Evolutionary conservation across 495 filamentous ascomycete genomes (phyloP), one percentile per base, ranked within the genome.

Genomic region (Durotheca rogersii): DNA sequence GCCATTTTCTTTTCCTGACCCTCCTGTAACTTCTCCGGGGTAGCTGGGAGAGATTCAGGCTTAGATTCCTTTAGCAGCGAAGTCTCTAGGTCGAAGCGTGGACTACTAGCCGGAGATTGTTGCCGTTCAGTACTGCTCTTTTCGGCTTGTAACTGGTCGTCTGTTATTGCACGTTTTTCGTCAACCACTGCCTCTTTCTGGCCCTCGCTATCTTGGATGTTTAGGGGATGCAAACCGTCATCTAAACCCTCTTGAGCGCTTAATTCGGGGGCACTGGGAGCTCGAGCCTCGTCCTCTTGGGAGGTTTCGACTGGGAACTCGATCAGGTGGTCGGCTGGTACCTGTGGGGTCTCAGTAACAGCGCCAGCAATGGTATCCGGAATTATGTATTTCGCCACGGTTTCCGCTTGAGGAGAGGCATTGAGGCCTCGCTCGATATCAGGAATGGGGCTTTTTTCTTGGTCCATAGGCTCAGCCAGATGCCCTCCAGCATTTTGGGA

Each of bases 1-100:
- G 49, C 51, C 36, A 66, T 64, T 41, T 68, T 70, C 51, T 73
- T 67, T 53, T 74, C 69, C 40, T 62, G 47, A 19, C 49, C 35
- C 29, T 46, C 56, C n/a, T 60, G 56, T 23, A 52, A 46, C 44
- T 64, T 61, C 30, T 56, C 51, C 27, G 50, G 62, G 12, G 25
- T 35, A 6, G 53, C 16, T 5, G 54, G 40, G 11, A 47, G 43
- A 41, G 47, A 45, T 21, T 49, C 35, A 19, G 27, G 31, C 43
- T 51, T 51, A 12, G 52, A 36, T 33, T 56, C 54, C 12, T 53
- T 49, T 38, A 43, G 7, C 18, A 30, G n/a, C 2, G 36, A 33
- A 33, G 11, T 14, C 15, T 54, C 56, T 12, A 27, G 25, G 32
- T 52, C 45, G 36, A 33, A 19, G 37, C 29, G 27, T 45, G 44